Percentiles rank a stretch among this genome's conserved stretches.
Conservation (phyloP, 2,329 filamentous ascomycete genomes). For the Herpomyces periplanetae region DNA sequence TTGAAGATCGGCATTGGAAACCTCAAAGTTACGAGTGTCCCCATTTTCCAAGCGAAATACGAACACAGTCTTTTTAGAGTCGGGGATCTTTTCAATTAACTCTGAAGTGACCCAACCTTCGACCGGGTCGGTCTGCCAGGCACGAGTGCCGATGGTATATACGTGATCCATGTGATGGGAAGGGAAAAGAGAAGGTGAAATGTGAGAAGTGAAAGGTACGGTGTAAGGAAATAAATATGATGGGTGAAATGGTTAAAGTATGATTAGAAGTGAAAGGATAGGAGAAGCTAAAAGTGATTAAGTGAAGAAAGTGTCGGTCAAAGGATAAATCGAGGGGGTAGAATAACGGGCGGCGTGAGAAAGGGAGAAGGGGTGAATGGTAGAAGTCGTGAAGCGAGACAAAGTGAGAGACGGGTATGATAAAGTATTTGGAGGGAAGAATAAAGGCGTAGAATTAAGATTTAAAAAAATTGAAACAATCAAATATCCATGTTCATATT, state of each 20-base stretch:
- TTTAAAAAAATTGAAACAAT: too few relatives aligned
- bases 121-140: conserved; percentile 81
- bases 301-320: too few relatives aligned
- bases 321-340: too few relatives aligned
- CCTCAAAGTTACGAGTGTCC: conserved; percentile 19
- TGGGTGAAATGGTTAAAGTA: conserved; percentile 3
- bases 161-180: conserved; percentile 36
- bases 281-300: too few relatives aligned
- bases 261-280: too few relatives aligned
- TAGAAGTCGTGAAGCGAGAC: not conserved
- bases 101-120: conserved; percentile 95
- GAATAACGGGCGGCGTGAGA: not conserved
- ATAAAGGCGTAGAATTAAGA: too few relatives aligned
- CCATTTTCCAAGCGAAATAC: conserved; percentile 69
- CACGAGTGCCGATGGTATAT: conserved; percentile 83
- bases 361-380: not conserved
- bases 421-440: too few relatives aligned
- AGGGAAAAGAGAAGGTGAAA: too few relatives aligned
- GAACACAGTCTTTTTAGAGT: conserved; percentile 54
- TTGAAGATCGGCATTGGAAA: not conserved
- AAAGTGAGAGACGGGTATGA: not conserved
- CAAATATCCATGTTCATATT: too few relatives aligned
- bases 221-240: conserved; percentile 6
- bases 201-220: conserved; percentile 3
- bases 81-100: conserved; percentile 41